Percentiles rank a stretch among this genome's conserved stretches.
Conservation (phyloP, 2,329 filamentous ascomycete species). For the Diaporthe humulicola region DNA sequence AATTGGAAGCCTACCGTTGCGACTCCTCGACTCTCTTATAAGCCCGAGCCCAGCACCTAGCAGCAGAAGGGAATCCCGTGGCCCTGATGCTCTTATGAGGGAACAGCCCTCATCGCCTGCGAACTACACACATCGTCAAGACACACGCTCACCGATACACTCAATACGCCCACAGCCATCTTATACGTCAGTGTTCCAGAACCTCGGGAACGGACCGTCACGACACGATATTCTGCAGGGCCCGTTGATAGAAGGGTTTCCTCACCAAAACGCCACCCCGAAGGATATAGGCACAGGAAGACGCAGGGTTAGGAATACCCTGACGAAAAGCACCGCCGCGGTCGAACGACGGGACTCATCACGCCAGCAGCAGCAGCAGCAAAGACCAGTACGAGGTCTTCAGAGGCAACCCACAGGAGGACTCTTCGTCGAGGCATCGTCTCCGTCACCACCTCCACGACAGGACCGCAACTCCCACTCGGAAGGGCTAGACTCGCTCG, state of each 20-base stretch:
- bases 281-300: conserved; percentile 6
- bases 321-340: not conserved
- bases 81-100: conserved; percentile 15
- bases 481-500: conserved; percentile 16
- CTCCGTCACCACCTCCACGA: conserved; percentile 7
- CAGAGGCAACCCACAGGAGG: conserved; percentile 25
- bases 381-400: not conserved
- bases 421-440: conserved; percentile 15
- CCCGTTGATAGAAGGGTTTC: conserved; percentile 22
- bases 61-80: not conserved
- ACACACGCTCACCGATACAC: not conserved
- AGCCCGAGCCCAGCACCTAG: conserved; percentile 5
- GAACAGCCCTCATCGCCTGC: not conserved
- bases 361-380: not conserved
- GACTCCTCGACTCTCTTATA: conserved; percentile 19
- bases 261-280: conserved; percentile 24
- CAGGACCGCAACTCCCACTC: not conserved
- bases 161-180: not conserved
- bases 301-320: not conserved
- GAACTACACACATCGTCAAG: not conserved
- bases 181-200: conserved; percentile 15
- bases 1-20: conserved; percentile 18
- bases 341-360: not conserved
- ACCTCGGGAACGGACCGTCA: conserved; percentile 2
- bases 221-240: not conserved